These are phyloP conservation scores for Colletotrichum sp. DNA, from an alignment of 2,329 filamentous ascomycete species.

Conservation along the genomic window DNA sequence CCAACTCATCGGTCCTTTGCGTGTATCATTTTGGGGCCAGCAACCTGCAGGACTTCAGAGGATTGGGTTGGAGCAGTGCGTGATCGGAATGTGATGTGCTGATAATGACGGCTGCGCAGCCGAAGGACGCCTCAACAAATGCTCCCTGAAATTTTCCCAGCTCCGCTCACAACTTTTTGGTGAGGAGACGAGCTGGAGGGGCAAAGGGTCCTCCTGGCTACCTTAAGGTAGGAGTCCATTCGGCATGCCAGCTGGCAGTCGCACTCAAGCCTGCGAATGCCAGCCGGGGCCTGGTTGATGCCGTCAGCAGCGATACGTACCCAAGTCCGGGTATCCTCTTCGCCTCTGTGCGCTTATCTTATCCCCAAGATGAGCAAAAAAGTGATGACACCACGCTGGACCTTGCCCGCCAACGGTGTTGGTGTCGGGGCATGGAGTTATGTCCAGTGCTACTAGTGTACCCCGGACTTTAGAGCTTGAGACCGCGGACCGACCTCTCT, in stretches of 20 bases:
- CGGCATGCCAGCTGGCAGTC: background rate
- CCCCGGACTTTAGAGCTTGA: conserved; percentile 18
- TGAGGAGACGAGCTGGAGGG: background rate
- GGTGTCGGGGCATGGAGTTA: background rate
- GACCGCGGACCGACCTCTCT: background rate
- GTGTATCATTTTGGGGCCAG: background rate
- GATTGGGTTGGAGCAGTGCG: background rate
- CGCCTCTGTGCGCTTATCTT: background rate
- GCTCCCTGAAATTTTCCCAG: background rate
- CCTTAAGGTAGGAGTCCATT: background rate
- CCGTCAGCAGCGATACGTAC: background rate
- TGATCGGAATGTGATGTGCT: background rate
- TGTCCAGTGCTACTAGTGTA: background rate
- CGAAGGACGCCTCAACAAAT: conserved; percentile 12
- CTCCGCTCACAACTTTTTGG: conserved; percentile 15
- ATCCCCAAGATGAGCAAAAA: background rate
- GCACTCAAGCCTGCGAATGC: background rate
- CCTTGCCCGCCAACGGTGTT: background rate
- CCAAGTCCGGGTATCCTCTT: background rate
- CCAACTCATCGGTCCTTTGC: background rate
- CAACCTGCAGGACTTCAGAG: background rate
- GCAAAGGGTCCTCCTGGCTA: background rate
- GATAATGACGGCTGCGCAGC: background rate
- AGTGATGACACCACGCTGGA: background rate
- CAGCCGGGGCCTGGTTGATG: background rate